These are phyloP conservation scores for Eimeria maxima DNA, from an alignment of 169 alveolate species.

Conservation along the genomic window DNA sequence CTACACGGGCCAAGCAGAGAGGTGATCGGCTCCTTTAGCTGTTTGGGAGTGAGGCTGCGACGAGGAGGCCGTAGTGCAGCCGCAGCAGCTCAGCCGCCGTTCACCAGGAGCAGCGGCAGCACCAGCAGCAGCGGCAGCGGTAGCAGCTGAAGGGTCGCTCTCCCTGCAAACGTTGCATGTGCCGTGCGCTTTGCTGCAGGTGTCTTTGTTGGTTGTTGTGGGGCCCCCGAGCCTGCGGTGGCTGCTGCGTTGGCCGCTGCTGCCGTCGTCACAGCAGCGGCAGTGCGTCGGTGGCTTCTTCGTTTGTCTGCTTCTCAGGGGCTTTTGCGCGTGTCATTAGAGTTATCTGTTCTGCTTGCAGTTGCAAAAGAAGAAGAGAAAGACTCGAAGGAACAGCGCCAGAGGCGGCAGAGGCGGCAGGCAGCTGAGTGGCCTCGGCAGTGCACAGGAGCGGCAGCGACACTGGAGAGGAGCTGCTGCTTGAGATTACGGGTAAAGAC, in stretches of 20 bases:
- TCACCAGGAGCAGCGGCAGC: not conserved
- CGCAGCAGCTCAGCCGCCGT: constrained; percentile 1
- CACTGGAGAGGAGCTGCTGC: not conserved
- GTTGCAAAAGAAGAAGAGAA: not conserved
- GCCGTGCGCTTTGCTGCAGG: not conserved
- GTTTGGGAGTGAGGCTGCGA: not conserved
- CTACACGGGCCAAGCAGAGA: not conserved
- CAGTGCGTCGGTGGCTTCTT: not conserved
- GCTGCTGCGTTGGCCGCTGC: constrained; percentile 23
- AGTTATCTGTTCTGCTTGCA: not conserved
- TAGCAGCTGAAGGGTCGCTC: constrained; percentile 2
- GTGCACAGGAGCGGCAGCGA: constrained; percentile 43
- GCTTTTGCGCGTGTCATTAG: not conserved
- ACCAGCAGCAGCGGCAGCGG: constrained; percentile 2
- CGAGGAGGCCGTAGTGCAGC: not conserved
- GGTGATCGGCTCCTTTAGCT: not conserved
- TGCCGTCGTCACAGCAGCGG: constrained; percentile 18
- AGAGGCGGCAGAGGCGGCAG: constrained; percentile 3
- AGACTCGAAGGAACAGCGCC: not conserved
- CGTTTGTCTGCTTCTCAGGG: constrained; percentile 11
- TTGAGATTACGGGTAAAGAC: not conserved
- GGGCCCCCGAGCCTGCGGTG: constrained; percentile 1
- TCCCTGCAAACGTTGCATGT: not conserved
- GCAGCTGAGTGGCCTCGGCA: constrained; percentile 40
- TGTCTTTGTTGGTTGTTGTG: not conserved